These are phyloP conservation scores for Yarrowia bubula DNA, from an alignment of 805 yeast species.

Conservation along the genomic window DNA sequence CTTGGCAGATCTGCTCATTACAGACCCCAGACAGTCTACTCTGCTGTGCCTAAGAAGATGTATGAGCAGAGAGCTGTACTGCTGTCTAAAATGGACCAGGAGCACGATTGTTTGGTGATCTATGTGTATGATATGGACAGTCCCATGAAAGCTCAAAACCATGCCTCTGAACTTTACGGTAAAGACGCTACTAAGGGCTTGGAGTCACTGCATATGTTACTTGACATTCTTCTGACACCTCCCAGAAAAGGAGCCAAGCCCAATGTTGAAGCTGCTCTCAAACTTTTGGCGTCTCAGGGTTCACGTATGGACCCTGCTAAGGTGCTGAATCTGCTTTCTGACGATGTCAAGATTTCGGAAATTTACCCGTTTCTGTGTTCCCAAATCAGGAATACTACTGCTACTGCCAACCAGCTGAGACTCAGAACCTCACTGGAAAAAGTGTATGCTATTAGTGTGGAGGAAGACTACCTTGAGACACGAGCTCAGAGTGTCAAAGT, in stretches of 20 bases:
- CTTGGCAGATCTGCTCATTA: slow-evolving; percentile 41
- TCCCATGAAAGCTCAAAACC: slow-evolving; percentile 55
- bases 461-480: slow-evolving; percentile 44
- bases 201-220: slow-evolving; percentile 48
- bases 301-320: slow-evolving; percentile 47
- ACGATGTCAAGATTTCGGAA: slow-evolving; percentile 45
- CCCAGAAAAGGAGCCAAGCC: slow-evolving; percentile 26
- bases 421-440: slow-evolving; percentile 52
- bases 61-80: slow-evolving; percentile 56
- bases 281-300: slow-evolving; percentile 47
- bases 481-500: slow-evolving; percentile 43
- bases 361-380: slow-evolving; percentile 48
- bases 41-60: slow-evolving; percentile 10
- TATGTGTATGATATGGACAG: slow-evolving; percentile 58
- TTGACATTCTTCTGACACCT: slow-evolving; percentile 36
- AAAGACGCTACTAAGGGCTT: slow-evolving; percentile 44
- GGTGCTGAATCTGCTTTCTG: slow-evolving; percentile 54
- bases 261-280: slow-evolving; percentile 44
- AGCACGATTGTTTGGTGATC: slow-evolving; percentile 51
- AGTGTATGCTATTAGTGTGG: slow-evolving; percentile 51
- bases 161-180: slow-evolving; percentile 53
- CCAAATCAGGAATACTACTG: slow-evolving; percentile 46
- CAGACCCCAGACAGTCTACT: slow-evolving; percentile 39
- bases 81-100: slow-evolving; percentile 57
- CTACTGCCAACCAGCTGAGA: slow-evolving; percentile 43